These are phyloP conservation scores for Globisporangium iwayamae DNA, from an alignment of 352 stramenopile genomes.

Conservation along the genomic window DNA sequence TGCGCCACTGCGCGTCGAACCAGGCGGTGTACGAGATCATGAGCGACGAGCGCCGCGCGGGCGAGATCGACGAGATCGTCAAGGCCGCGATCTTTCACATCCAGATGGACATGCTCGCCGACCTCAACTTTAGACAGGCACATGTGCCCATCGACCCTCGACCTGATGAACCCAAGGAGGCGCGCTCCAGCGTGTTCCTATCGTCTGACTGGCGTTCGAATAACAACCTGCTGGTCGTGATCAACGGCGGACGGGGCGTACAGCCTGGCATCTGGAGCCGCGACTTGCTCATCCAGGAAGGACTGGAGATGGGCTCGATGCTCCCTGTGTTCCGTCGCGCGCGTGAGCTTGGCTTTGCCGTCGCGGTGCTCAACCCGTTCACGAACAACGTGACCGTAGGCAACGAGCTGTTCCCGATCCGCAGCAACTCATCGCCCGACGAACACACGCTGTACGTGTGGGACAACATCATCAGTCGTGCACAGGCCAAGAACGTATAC, in stretches of 20 bases:
- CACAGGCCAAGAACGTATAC: slow-evolving; percentile 54
- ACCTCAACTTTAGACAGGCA: slow-evolving; percentile 72
- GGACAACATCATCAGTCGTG: slow-evolving; percentile 67
- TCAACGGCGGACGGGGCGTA: slow-evolving; percentile 62
- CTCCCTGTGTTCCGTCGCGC: slow-evolving; percentile 59
- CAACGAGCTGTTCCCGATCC: slow-evolving; percentile 55
- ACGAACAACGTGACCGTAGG: slow-evolving; percentile 68
- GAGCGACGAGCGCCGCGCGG: slow-evolving; percentile 59
- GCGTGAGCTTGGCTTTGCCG: slow-evolving; percentile 37
- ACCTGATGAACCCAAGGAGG: slow-evolving; percentile 62
- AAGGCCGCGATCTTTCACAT: slow-evolving; percentile 84
- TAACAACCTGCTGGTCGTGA: slow-evolving; percentile 59
- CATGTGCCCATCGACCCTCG: slow-evolving; percentile 56
- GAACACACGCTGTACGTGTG: slow-evolving; percentile 75
- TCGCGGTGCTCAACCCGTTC: slow-evolving; percentile 68
- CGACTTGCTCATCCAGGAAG: slow-evolving; percentile 72
- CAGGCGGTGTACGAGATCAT: slow-evolving; percentile 76
- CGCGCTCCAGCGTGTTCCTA: slow-evolving; percentile 65
- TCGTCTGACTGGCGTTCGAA: slow-evolving; percentile 65
- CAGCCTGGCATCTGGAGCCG: slow-evolving; percentile 80
- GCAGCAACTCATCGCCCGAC: slow-evolving; percentile 51
- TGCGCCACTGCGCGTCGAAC: slow-evolving; percentile 69
- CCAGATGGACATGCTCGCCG: slow-evolving; percentile 80
- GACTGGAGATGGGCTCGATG: slow-evolving; percentile 74
- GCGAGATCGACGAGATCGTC: slow-evolving; percentile 75